Evolutionary conservation across 306 rosid genomes (phyloP).

Genomic region (Cucumis cinereus): DNA sequence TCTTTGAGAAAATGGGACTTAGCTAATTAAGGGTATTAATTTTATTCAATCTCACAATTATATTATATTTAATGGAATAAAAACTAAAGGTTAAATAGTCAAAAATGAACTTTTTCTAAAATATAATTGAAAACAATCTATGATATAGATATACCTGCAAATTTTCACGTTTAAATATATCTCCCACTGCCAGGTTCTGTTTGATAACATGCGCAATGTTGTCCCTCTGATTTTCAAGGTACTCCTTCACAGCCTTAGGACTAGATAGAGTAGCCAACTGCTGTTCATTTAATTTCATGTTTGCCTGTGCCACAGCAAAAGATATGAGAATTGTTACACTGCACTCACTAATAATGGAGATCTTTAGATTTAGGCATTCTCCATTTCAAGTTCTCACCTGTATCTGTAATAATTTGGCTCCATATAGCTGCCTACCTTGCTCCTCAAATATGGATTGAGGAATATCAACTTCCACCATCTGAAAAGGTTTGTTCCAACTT

Average conservation of each 20-base stretch:
- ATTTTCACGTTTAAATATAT: constrained; percentile 75
- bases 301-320: constrained; percentile 42
- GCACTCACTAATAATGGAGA: not conserved
- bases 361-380: not conserved
- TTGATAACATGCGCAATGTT: constrained; percentile 63
- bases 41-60: not conserved
- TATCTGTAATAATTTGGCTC: constrained; percentile 70
- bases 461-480: constrained; percentile 81
- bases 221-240: constrained; percentile 66
- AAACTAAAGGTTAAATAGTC: not conserved
- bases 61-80: not conserved
- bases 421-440: constrained; percentile 93
- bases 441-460: constrained; percentile 87
- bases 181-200: constrained; percentile 97
- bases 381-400: constrained; percentile 39
- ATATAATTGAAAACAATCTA: not conserved
- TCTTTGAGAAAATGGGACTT: not conserved
- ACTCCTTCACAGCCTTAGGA: constrained; percentile 82
- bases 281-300: constrained; percentile 52
- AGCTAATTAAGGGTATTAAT: not conserved
- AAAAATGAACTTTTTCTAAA: not conserved
- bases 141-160: constrained; percentile 43
- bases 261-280: constrained; percentile 74
- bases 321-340: constrained; percentile 10
- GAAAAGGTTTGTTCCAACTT: constrained; percentile 17